phyloP scores from a whole-genome alignment of 2,329 filamentous ascomycete genomes.

The Ascochyta koolunga region DNA sequence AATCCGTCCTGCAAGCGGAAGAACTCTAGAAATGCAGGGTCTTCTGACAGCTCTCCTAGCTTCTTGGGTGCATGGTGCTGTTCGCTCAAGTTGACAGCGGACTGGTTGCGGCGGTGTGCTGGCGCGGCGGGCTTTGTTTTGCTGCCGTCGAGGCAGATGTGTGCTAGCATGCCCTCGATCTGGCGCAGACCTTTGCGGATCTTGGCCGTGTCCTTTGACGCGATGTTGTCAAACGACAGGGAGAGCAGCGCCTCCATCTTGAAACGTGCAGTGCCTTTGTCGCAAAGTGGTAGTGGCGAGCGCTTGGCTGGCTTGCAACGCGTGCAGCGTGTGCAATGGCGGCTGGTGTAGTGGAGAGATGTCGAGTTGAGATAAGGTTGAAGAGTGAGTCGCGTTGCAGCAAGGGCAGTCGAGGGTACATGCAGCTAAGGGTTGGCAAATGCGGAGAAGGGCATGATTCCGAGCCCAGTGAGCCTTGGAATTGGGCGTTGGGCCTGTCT shows the following conservation, averaged over 20 bases:
- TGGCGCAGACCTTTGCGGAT: conserved; percentile 93
- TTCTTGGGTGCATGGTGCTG: conserved; percentile 49
- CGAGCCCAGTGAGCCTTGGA: conserved; percentile 22
- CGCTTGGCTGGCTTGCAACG: conserved; percentile 5
- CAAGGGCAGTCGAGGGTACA: conserved; percentile 24
- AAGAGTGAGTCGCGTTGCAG: conserved; percentile 11
- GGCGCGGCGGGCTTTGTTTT: conserved; percentile 42
- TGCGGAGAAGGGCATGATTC: conserved; percentile 33
- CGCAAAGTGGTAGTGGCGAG: conserved; percentile 6
- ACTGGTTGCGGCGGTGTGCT: conserved; percentile 45
- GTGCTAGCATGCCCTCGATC: conserved; percentile 90
- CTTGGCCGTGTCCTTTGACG: conserved; percentile 86
- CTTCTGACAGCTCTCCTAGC: conserved; percentile 73
- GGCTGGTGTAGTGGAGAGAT: conserved; percentile 9
- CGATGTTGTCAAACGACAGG: conserved; percentile 94
- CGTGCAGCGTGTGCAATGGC: not conserved
- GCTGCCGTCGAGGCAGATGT: conserved; percentile 78
- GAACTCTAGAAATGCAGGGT: conserved; percentile 93
- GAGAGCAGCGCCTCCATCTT: conserved; percentile 89
- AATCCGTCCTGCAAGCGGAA: conserved; percentile 97
- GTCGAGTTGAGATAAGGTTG: conserved; percentile 5
- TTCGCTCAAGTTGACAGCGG: conserved; percentile 44
- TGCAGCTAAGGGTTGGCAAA: conserved; percentile 33
- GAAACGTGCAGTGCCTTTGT: conserved; percentile 13
- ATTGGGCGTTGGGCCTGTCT: conserved; percentile 19